These are phyloP conservation scores for Pseudoperonospora humuli DNA, from an alignment of 352 stramenopile species.

Conservation along the genomic window DNA sequence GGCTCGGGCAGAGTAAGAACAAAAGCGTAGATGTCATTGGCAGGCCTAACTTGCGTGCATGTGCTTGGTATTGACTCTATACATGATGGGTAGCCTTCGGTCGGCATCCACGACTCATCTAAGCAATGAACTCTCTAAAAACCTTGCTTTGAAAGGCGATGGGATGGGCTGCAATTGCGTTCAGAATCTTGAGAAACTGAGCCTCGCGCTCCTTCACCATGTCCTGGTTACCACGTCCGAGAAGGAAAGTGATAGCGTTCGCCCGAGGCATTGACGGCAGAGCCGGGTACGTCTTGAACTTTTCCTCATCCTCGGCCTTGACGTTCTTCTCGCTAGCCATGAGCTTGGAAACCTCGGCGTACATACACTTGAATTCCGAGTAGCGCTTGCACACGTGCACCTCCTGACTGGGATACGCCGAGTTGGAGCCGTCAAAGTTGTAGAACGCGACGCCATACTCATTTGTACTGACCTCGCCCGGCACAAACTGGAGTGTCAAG, in stretches of 20 bases:
- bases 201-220: conserved; percentile 43
- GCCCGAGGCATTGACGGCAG: conserved; percentile 43
- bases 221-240: conserved; percentile 30
- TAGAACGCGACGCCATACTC: conserved; percentile 55
- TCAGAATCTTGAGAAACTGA: conserved; percentile 54
- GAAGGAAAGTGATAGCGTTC: conserved; percentile 29
- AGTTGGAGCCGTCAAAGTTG: conserved; percentile 44
- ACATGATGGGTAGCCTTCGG: too few relatives aligned
- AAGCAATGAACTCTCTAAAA: conserved; percentile 40
- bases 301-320: conserved; percentile 20
- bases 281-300: conserved; percentile 48
- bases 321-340: conserved; percentile 49
- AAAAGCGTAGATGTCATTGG: too few relatives aligned
- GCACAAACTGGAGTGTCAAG: conserved; percentile 30
- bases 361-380: conserved; percentile 69
- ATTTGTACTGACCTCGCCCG: conserved; percentile 32
- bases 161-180: conserved; percentile 49
- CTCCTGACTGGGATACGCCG: conserved; percentile 33
- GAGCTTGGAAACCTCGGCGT: conserved; percentile 38
- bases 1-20: too few relatives aligned
- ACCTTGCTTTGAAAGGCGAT: conserved; percentile 30
- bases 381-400: conserved; percentile 56
- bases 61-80: too few relatives aligned
- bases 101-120: background rate
- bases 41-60: too few relatives aligned